Percentiles rank a stretch among this genome's conserved stretches.
phyloP scores from a whole-genome alignment of 78 protist genomes.

The Blattamonas nauphoetae region DNA sequence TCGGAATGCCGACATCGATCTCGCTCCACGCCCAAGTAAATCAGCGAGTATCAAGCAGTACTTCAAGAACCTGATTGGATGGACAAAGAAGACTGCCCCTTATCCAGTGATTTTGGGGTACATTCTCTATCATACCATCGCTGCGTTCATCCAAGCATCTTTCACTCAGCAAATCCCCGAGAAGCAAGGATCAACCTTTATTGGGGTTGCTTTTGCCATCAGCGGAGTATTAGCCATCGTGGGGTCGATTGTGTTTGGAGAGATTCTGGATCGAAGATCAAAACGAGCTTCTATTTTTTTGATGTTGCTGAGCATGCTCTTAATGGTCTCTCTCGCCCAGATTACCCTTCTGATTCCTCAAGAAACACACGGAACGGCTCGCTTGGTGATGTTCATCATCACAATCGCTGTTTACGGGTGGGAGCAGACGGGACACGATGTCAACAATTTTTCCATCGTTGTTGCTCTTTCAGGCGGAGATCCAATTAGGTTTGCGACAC shows the following conservation, averaged over 20 bases:
- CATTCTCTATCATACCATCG: not conserved
- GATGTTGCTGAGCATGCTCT: not conserved
- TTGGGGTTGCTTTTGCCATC: not conserved
- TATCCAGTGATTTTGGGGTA: not conserved
- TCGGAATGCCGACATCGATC: no score
- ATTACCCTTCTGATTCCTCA: not conserved
- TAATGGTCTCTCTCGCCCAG: not conserved
- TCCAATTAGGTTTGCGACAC: no score
- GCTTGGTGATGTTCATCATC: not conserved
- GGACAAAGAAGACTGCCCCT: not conserved
- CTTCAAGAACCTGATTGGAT: not conserved
- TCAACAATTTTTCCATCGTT: no score
- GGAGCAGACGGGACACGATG: not conserved
- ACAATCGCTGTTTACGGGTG: not conserved
- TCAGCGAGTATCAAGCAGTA: not conserved
- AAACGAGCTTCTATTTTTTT: not conserved
- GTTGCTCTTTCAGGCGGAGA: no score
- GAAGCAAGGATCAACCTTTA: no score
- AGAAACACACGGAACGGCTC: not conserved
- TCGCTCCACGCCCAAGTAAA: no score
- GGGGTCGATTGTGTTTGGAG: not conserved
- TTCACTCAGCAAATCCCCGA: no score
- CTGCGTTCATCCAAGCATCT: not conserved
- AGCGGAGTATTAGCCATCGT: not conserved
- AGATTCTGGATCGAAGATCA: not conserved